These are phyloP conservation scores for Bimuria novae-zelandiae DNA, from an alignment of 2,329 filamentous ascomycete genomes.

Conservation along the genomic window DNA sequence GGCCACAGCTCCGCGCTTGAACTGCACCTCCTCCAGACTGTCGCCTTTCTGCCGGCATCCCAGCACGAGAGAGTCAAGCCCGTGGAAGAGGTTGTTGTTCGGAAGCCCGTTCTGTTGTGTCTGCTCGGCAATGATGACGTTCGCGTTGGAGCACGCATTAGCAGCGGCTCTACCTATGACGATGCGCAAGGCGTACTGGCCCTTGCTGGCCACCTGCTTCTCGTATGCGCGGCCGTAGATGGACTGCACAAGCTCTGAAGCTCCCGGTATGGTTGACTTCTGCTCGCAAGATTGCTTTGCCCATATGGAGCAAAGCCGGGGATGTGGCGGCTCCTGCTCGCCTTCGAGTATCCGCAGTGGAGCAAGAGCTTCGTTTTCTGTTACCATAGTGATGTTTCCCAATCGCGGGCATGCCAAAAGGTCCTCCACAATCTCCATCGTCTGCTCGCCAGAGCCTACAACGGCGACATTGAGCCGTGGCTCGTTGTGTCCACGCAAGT, in stretches of 20 bases:
- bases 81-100: slow-evolving; percentile 31
- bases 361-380: slow-evolving; percentile 37
- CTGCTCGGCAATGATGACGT: slow-evolving; percentile 40
- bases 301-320: slow-evolving; percentile 44
- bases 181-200: slow-evolving; percentile 34
- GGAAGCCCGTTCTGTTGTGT: slow-evolving; percentile 15
- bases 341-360: slow-evolving; percentile 32
- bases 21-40: slow-evolving; percentile 44
- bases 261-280: slow-evolving; percentile 23
- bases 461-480: slow-evolving; percentile 36
- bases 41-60: slow-evolving; percentile 43
- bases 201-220: slow-evolving; percentile 41
- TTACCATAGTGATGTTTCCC: slow-evolving; percentile 42
- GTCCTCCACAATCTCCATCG: slow-evolving; percentile 40
- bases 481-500: slow-evolving; percentile 33
- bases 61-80: slow-evolving; percentile 38
- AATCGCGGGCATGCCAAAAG: slow-evolving; percentile 38
- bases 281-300: slow-evolving; percentile 31
- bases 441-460: slow-evolving; percentile 36
- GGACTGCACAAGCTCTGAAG: slow-evolving; percentile 38
- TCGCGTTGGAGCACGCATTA: slow-evolving; percentile 28
- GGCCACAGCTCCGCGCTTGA: slow-evolving; percentile 41
- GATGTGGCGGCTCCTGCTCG: slow-evolving; percentile 30
- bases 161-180: slow-evolving; percentile 32
- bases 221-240: slow-evolving; percentile 44